phyloP scores from a whole-genome alignment of 2,329 filamentous ascomycete species.

The Cladosporium sp. region DNA sequence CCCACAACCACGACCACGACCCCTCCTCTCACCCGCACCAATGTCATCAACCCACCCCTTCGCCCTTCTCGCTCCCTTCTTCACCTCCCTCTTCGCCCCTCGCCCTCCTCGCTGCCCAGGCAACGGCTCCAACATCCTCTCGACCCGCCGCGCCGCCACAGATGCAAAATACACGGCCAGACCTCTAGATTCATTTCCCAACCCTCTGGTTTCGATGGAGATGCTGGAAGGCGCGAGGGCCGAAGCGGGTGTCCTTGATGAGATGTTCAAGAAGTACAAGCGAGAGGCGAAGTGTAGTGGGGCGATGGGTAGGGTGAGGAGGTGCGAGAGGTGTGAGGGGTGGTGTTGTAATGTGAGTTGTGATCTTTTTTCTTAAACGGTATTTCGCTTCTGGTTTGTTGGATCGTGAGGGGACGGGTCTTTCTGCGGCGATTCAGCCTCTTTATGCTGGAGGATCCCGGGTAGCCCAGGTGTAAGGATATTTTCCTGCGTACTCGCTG shows the following conservation, averaged over 20 bases:
- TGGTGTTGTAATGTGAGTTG: slow-evolving; percentile 8
- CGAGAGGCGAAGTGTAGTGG: neutral
- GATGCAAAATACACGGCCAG: neutral
- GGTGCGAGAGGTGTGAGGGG: neutral
- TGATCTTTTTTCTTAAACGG: neutral
- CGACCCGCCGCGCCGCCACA: neutral
- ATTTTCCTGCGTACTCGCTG: neutral
- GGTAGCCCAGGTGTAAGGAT: too few species aligned
- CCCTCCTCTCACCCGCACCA: neutral
- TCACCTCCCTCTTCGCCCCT: neutral
- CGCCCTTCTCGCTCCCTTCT: neutral
- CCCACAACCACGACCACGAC: neutral
- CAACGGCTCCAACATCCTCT: neutral
- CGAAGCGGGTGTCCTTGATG: neutral
- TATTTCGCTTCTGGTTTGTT: neutral
- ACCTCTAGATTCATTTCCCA: neutral
- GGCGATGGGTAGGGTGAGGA: neutral
- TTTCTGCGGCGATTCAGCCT: neutral
- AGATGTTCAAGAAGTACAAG: neutral
- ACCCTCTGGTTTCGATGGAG: neutral
- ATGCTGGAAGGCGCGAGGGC: neutral
- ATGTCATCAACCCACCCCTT: neutral
- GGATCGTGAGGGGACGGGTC: neutral
- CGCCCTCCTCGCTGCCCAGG: neutral
- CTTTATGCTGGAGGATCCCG: too few species aligned